Evolutionary conservation across 2,329 filamentous ascomycete species (phyloP), one percentile per base, ranked within the genome.

Genomic region (Monilinia aucupariae): DNA sequence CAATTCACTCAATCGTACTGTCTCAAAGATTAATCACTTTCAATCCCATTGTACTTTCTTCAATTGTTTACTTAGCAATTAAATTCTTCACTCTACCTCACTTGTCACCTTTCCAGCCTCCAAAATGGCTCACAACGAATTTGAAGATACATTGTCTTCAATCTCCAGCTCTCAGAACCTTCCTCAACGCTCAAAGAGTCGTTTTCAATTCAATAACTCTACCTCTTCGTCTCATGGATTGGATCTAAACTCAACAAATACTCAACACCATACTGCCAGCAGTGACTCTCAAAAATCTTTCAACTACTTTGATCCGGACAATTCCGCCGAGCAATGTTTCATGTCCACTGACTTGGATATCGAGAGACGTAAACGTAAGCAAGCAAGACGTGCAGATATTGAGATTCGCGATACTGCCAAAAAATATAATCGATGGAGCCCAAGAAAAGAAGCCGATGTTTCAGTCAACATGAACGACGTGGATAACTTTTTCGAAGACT

Each of bases 401-500:
- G 64, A 70, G 15, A 67, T 74, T 34, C 73, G 72, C 48, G 69
- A 70, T 30, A 73, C 72, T n/a, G 69, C 73, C 27, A 72, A 71
- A 65, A 75, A 74, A 65, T 73, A 71, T 61, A 65, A 68, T 61
- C 70, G 69, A 59, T 72, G 69, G 69, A 61, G 64, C 56, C 67
- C 67, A 55, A 70, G 69, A 41, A 70, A 74, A 50, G n/a, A 67
- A 43, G 27, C 65, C 9, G 75, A 79, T 39, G 78, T 76, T 64
- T 74, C 73, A 39, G 77, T 81, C 59, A 72, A 70, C 55, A 70
- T 68, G 4, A 80, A 79, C 12, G 77, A 77, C 15, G 72, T 81
- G 47, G 76, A 76, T 52, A 74, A 73, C 59, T 77, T 76, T 25
- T 79, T 81, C 64, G 79, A 79, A 37, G 76, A 81, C 49, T 81